Evolutionary conservation across 768 basidiomycete species (phyloP).

Genomic region (Boletus rufocinnamomeus): DNA sequence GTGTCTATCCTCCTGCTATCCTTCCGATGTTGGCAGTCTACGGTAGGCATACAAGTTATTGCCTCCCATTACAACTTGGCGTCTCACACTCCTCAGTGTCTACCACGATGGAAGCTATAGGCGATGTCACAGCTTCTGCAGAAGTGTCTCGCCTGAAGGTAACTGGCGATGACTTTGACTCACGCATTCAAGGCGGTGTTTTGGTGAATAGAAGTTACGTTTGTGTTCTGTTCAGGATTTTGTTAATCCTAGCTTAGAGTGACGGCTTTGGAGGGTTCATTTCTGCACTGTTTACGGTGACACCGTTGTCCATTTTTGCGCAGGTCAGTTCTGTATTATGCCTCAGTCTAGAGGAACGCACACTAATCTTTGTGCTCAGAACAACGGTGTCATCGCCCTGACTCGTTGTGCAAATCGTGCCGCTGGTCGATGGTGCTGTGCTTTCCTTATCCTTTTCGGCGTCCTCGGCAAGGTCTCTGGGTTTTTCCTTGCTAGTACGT

Average conservation of each 20-base stretch:
- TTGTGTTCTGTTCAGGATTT: neutral
- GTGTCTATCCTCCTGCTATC: constrained; percentile 71
- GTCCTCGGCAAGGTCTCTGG: constrained; percentile 81
- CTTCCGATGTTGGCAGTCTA: constrained; percentile 65
- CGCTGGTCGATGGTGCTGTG: constrained; percentile 79
- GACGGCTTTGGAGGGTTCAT: constrained; percentile 83
- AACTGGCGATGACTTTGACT: constrained; percentile 75
- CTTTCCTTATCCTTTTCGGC: constrained; percentile 79
- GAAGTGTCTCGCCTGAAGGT: constrained; percentile 80
- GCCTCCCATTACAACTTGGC: constrained; percentile 1
- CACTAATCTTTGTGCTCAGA: constrained; percentile 38
- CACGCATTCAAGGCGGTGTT: constrained; percentile 80
- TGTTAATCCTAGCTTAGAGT: constrained; percentile 39
- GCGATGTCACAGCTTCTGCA: constrained; percentile 80
- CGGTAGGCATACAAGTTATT: constrained; percentile 29
- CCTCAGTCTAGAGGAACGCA: neutral
- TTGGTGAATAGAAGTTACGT: constrained; percentile 42
- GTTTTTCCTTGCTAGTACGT: constrained; percentile 73
- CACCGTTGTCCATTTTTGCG: constrained; percentile 78
- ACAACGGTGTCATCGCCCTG: constrained; percentile 81
- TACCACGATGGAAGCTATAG: constrained; percentile 80
- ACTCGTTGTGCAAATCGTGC: constrained; percentile 81
- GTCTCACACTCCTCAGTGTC: constrained; percentile 47
- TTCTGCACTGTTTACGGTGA: constrained; percentile 78
- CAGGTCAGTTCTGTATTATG: constrained; percentile 39